Conservation (phyloP, 2,329 filamentous ascomycete species). For the Phaeophleospora eucalypticola region DNA sequence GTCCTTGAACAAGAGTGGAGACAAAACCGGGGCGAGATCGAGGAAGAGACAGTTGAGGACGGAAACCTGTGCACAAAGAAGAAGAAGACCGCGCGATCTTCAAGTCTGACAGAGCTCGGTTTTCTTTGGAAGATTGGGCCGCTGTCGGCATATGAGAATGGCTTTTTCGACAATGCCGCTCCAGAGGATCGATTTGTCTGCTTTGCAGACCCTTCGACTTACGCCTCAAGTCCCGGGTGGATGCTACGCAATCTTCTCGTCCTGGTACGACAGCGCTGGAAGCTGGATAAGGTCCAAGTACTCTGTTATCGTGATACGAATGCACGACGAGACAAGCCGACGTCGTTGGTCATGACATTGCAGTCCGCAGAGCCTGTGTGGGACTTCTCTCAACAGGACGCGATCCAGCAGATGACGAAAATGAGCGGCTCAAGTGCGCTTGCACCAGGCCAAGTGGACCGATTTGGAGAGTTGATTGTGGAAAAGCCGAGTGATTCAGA, state of each 20-base stretch:
- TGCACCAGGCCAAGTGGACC: constrained; percentile 28
- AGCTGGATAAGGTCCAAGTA: constrained; percentile 71
- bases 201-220: constrained; percentile 91
- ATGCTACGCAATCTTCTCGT: constrained; percentile 85
- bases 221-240: constrained; percentile 83
- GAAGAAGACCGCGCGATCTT: constrained; percentile 48
- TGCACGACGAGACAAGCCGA: constrained; percentile 69
- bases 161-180: constrained; percentile 73
- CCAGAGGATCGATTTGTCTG: constrained; percentile 76
- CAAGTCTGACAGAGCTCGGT: constrained; percentile 51
- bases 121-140: constrained; percentile 75
- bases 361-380: constrained; percentile 48
- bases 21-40: constrained; percentile 25
- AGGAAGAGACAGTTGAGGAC: constrained; percentile 30
- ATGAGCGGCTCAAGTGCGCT: constrained; percentile 28
- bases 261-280: constrained; percentile 77
- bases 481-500: constrained; percentile 14
- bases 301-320: constrained; percentile 87
- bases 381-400: constrained; percentile 21
- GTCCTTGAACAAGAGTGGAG: constrained; percentile 33
- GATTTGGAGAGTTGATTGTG: constrained; percentile 30
- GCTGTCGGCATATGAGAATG: constrained; percentile 73
- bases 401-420: constrained; percentile 21
- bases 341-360: constrained; percentile 72
- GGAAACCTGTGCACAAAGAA: constrained; percentile 35